Evolutionary conservation across 805 yeast species (phyloP).

Genomic region (Yarrowia porcina): DNA sequence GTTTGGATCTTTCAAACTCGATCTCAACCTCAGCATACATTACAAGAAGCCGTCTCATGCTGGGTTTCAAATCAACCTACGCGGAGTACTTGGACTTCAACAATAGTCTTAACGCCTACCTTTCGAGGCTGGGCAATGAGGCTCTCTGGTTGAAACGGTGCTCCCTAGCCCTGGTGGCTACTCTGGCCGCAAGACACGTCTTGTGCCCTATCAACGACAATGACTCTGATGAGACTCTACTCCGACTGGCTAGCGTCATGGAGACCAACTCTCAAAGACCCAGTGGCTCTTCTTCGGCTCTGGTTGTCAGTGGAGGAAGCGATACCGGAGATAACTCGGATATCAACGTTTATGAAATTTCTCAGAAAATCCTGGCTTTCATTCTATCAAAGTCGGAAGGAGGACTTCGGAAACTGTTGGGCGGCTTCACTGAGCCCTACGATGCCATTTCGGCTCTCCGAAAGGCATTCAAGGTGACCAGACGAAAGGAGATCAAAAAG

Average conservation of each 20-base stretch:
- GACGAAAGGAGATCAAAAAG: not conserved
- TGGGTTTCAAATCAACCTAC: slow-evolving; percentile 3
- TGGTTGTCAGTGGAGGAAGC: not conserved
- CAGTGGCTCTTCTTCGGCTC: not conserved
- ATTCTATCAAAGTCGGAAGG: not conserved
- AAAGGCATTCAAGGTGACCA: not conserved
- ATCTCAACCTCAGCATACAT: not conserved
- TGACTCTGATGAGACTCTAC: slow-evolving; percentile 6
- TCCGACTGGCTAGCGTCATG: slow-evolving; percentile 2
- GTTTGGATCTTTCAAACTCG: no score
- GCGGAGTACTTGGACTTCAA: slow-evolving; percentile 12
- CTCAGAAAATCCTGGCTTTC: not conserved
- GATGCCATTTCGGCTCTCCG: not conserved
- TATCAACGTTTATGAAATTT: not conserved
- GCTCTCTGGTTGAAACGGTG: slow-evolving; percentile 15
- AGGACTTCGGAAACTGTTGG: not conserved
- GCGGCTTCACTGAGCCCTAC: not conserved
- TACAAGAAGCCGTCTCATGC: not conserved
- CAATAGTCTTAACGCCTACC: not conserved
- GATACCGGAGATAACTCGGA: not conserved
- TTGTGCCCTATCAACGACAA: not conserved
- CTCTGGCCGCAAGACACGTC: not conserved
- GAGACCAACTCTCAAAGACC: not conserved
- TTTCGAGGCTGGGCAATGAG: not conserved
- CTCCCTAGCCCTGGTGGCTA: not conserved